Evolutionary conservation across 2,329 filamentous ascomycete species (phyloP).

Genomic region (Fusarium sp.): DNA sequence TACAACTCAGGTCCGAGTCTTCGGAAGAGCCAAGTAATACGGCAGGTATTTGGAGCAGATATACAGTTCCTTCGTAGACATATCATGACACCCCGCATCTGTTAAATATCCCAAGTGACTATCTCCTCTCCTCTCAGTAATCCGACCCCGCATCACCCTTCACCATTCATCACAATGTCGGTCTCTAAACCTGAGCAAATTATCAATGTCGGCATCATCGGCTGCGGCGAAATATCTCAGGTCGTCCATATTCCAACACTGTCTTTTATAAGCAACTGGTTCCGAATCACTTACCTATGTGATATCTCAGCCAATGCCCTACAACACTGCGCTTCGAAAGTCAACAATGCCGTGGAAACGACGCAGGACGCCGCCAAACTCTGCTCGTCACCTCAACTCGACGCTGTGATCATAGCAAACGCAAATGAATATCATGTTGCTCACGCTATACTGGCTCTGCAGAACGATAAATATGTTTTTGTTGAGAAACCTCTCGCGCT

Average conservation of each 20-base stretch:
- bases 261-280: conserved; percentile 57
- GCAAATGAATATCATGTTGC: conserved; percentile 66
- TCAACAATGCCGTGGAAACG: conserved; percentile 40
- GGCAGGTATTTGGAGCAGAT: neutral
- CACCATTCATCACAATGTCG: neutral
- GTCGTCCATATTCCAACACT: conserved; percentile 66
- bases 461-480: conserved; percentile 66
- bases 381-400: conserved; percentile 57
- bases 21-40: neutral
- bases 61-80: neutral
- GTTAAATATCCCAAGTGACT: neutral
- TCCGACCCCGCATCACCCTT: neutral
- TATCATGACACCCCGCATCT: neutral
- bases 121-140: neutral
- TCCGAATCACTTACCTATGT: conserved; percentile 61
- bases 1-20: neutral
- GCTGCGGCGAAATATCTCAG: conserved; percentile 49
- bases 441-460: conserved; percentile 63
- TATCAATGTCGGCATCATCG: conserved; percentile 3
- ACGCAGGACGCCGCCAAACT: conserved; percentile 57
- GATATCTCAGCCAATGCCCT: conserved; percentile 58
- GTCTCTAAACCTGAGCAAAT: neutral
- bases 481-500: conserved; percentile 70
- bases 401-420: conserved; percentile 66
- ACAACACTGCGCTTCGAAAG: conserved; percentile 42